Evolutionary conservation across 192 early-diverging fungal species (phyloP).

Genomic region (Fimicolochytrium jonesii): DNA sequence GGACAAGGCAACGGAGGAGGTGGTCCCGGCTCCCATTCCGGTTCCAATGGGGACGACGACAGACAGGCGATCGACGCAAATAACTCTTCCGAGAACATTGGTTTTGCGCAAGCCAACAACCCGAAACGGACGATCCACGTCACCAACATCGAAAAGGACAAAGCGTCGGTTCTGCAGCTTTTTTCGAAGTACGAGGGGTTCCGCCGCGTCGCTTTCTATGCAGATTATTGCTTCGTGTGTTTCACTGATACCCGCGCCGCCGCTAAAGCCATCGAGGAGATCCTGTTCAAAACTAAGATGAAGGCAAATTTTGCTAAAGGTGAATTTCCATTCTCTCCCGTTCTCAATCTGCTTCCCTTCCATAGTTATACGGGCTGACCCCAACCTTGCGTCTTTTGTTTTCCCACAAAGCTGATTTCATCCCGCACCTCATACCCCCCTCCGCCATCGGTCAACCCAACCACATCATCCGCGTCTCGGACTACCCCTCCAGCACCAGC

Average conservation of each 20-base stretch:
- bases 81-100: neutral
- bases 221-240: constrained; percentile 49
- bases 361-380: no score
- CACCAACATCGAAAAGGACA: constrained; percentile 41
- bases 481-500: constrained; percentile 39
- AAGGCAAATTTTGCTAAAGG: constrained; percentile 47
- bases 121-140: constrained; percentile 51
- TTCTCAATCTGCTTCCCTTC: no score
- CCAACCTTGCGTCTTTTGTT: no score
- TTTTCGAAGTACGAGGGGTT: constrained; percentile 39
- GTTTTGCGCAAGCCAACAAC: no score
- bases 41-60: no score
- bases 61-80: no score
- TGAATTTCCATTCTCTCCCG: no score
- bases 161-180: constrained; percentile 29
- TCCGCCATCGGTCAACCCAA: constrained; percentile 37
- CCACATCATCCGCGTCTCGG: constrained; percentile 38
- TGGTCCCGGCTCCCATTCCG: no score
- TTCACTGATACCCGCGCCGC: constrained; percentile 37
- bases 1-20: no score
- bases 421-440: constrained; percentile 33
- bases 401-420: constrained; percentile 49
- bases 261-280: constrained; percentile 42
- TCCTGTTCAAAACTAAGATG: constrained; percentile 46
- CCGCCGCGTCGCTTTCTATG: constrained; percentile 44